These are phyloP conservation scores for Ziziphus jujuba DNA, from an alignment of 306 rosid genomes.

Conservation along the genomic window DNA sequence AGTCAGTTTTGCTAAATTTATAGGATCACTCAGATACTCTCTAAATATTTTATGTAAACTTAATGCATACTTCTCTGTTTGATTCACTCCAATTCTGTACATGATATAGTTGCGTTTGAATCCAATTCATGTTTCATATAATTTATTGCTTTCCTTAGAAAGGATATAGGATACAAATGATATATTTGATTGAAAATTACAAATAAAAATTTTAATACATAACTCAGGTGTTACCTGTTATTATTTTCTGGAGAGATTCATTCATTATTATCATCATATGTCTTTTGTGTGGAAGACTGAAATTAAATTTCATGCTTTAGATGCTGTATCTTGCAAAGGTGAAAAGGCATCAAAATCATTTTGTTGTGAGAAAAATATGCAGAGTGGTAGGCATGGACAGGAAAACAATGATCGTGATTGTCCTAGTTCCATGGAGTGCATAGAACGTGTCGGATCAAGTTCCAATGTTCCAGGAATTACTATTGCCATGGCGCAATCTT, in stretches of 20 bases:
- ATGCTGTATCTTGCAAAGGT: conserved; percentile 55
- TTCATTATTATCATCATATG: not conserved
- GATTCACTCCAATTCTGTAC: no score
- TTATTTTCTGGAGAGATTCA: not conserved
- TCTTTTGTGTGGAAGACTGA: conserved; percentile 34
- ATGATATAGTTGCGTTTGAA: conserved; percentile 5
- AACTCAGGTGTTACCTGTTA: not conserved
- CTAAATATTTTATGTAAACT: no score
- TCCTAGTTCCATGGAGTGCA: conserved; percentile 49
- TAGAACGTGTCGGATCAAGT: conserved; percentile 79
- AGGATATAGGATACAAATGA: not conserved
- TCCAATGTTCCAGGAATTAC: conserved; percentile 64
- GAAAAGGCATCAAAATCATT: conserved; percentile 47
- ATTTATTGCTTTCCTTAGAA: not conserved
- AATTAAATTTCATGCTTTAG: conserved; percentile 34
- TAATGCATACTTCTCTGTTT: no score
- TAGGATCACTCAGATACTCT: no score
- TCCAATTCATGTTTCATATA: not conserved
- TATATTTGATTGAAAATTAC: not conserved
- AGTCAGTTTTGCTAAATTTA: no score
- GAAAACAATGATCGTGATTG: conserved; percentile 49
- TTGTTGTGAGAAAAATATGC: conserved; percentile 47
- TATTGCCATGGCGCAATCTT: conserved; percentile 71
- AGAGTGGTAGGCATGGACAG: conserved; percentile 45
- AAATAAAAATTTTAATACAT: not conserved